Evolutionary conservation across 495 filamentous ascomycete species (phyloP), one percentile per base, ranked within the genome.

Genomic region (Daldinia decipiens): DNA sequence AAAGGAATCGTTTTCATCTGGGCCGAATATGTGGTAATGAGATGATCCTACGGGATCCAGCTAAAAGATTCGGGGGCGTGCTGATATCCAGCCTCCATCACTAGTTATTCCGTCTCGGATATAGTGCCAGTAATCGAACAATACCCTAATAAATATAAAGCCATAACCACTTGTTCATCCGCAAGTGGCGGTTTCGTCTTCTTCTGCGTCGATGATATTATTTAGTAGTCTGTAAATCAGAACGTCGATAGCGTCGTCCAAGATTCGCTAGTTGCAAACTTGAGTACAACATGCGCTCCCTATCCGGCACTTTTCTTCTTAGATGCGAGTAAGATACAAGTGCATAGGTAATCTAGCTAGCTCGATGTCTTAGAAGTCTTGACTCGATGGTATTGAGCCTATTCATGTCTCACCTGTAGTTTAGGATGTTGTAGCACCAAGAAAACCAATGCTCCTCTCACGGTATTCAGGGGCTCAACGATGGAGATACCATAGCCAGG

Each of bases 261-360:
- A 39, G 27, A 50, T 59, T 60, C 61, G 47, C 56, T 56, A 34
- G 67, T 29, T 57, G 34, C 8, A 17, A 40, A 40, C 5, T 17
- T 17, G 15, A 34, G 39, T 34, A 24, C 29, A 24, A 13, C 27
- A 34, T 63, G 24, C 51, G 43, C 8, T 4, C 13, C 31, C 21
- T 26, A 51, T 15, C 7, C 12, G 15, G 26, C 9, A 40, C 45
- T 24, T 12, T n/a, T 24, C 5, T 51, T 26, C 15, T 52, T 5
- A 31, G 17, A 4, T 47, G 19, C 7, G 19, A 45, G 40, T 45
- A 19, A 47, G 17, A 1, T 47, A 47, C 4, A 47, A 9, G 2
- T 17, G 19, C 8, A 24, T 17, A 3, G 17, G 39, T 1, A 47
- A 47, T 1, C 8, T 24, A 21, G 6, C 21, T 7, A 45, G 43